Base-by-base conservation (phyloP, 768 basidiomycete species). In the Clavulina sp. region DNA sequence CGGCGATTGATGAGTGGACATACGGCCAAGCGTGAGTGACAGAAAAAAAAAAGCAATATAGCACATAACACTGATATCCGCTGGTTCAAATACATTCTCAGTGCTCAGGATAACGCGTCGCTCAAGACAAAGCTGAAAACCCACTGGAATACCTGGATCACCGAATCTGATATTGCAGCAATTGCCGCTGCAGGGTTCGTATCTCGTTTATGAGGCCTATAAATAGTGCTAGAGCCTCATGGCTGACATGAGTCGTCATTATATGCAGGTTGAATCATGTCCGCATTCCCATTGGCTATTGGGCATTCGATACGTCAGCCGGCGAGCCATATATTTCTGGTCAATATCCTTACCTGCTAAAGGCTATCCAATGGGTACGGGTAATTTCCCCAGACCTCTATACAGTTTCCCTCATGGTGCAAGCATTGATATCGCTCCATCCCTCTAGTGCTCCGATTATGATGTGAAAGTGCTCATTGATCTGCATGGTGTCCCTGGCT, bases 381-480 rank as follows among this genome's bases (percentile, higher is more conserved):
- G n/a, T n/a, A 70, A 28, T 63, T 82, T 57, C n/a, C n/a, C n/a
- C n/a, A 78, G 77, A 4, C 72, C 70, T n/a, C 66, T 70, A 13
- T 60, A 65, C 2, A 80, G 80, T 0, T 81, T 75, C 60, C 68
- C 72, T 43, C 61, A 76, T 0, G 81, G 81, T 5, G 80, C 80
- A 30, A 82, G 80, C 64, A 70, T 77, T 2, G 81, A 81, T 62
- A 70, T 84, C 54, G 67, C 79, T 19, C 70, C 33, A 46, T 76
- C 74, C 1, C 71, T 84, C 43, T 65, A 66, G 55, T 88, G 85
- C 78, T 88, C 89, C 1, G 64, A 70, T 24, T 64, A 84, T 57
- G 79, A 79, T 5, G 62, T 95, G 44, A 89, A 89, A 59, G 66
- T 92, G 30, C 78, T 92, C 43, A 61, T 93, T 33, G 89, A 91